Evolutionary conservation across 2,329 filamentous ascomycete genomes (phyloP), one percentile per base, ranked within the genome.

Genomic region (Alternaria novae-zelandiae): DNA sequence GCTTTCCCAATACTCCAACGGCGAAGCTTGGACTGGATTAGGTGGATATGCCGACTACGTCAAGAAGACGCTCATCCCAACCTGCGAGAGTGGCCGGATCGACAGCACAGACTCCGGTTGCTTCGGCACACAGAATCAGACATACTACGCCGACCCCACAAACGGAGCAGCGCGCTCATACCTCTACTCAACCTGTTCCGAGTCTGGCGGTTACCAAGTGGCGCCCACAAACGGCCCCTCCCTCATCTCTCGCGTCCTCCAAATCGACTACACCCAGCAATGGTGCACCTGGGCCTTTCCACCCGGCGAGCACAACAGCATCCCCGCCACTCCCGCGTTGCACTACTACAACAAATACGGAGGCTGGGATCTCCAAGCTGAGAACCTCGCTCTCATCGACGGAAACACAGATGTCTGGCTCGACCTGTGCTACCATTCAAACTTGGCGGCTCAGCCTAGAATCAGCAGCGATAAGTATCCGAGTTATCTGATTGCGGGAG

Each of bases 251-350:
- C 80, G 83, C 6, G 82, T 83, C 0, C 67, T 87, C 5, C 78
- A 84, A 51, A 79, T 79, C 9, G 76, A 81, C 44, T 87, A 87
- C 72, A 86, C 84, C 41, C 85, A 86, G 66, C 82, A 86, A 72
- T 87, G 85, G 84, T 87, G 85, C 67, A 81, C 69, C n/a, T 85
- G 85, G 84, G 83, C 85, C 1, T 87, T 86, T 65, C 82, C 84
- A 1, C 63, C 78, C 1, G 85, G 85, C 0, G 56, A 78, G 25
- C 79, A 82, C 73, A 85, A 84, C 65, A 67, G 69, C 28, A 81
- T 86, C 21, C 83, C 84, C 0, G 43, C 78, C 1, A 79, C 75
- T 0, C 85, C 85, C 0, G 78, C 85, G 56, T 66, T 84, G 4
- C 70, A 72, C 4, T 69, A 72, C 9, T 83, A 82, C 72, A 84